Evolutionary conservation across 2,329 filamentous ascomycete genomes (phyloP).

Genomic region (Stagonosporopsis cucurbitacearum): DNA sequence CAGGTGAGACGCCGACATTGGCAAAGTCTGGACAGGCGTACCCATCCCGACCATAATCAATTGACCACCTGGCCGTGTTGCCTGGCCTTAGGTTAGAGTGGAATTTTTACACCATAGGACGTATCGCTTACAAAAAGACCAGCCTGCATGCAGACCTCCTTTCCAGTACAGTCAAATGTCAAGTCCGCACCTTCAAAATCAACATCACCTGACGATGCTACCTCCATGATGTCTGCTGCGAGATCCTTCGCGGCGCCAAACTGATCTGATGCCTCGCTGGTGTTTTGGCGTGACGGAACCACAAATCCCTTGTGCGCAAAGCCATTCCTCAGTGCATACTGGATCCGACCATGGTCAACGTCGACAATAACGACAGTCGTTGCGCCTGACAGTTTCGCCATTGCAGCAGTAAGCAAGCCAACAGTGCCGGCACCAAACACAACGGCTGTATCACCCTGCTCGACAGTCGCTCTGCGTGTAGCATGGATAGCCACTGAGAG

Average conservation of each 20-base stretch:
- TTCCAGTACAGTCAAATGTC: constrained; percentile 53
- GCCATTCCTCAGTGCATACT: constrained; percentile 48
- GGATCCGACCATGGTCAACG: constrained; percentile 49
- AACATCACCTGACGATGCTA: constrained; percentile 44
- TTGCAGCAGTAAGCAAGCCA: constrained; percentile 49
- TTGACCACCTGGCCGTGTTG: constrained; percentile 57
- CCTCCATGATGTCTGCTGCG: constrained; percentile 45
- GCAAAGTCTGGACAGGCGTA: constrained; percentile 61
- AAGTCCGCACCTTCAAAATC: constrained; percentile 51
- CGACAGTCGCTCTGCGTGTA: constrained; percentile 73
- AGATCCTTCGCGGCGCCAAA: constrained; percentile 46
- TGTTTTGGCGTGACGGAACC: constrained; percentile 33
- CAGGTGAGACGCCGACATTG: constrained; percentile 61
- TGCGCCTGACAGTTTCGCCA: constrained; percentile 51
- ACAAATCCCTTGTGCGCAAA: constrained; percentile 50
- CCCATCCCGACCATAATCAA: constrained; percentile 65
- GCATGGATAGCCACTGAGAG: constrained; percentile 88
- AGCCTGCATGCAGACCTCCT: constrained; percentile 52
- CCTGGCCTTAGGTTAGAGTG: constrained; percentile 34
- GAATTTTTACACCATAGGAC: not conserved
- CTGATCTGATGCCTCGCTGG: constrained; percentile 40
- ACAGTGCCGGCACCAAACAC: constrained; percentile 83
- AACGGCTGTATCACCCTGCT: constrained; percentile 77
- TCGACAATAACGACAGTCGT: constrained; percentile 51
- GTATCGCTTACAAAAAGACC: constrained; percentile 49